phyloP scores from a whole-genome alignment of 2,329 filamentous ascomycete species.

The Hypoxylon sp. region DNA sequence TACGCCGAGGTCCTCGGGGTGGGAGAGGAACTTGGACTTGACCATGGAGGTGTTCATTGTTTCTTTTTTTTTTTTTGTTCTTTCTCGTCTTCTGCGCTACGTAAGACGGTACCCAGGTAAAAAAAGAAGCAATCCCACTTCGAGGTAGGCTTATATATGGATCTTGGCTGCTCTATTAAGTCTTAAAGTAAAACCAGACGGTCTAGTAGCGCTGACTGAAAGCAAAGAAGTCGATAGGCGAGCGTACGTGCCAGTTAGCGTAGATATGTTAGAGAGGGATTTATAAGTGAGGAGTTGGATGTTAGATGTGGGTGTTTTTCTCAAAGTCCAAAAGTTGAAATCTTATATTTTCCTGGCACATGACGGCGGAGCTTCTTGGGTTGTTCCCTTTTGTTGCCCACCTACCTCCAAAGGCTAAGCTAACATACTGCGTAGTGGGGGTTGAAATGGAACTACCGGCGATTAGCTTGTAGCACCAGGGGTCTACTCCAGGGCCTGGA shows the following conservation, averaged over 20 bases:
- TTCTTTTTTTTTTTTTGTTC: background rate
- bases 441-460: constrained; percentile 37
- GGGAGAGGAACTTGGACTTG: constrained; percentile 81
- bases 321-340: constrained; percentile 4
- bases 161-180: background rate
- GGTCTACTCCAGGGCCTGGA: background rate
- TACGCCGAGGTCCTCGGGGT: constrained; percentile 85
- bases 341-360: constrained; percentile 35
- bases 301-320: constrained; percentile 19
- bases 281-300: constrained; percentile 8
- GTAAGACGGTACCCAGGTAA: background rate
- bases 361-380: constrained; percentile 37
- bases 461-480: constrained; percentile 21
- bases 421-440: constrained; percentile 31
- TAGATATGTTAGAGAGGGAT: background rate
- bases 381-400: constrained; percentile 21
- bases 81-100: background rate
- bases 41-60: constrained; percentile 69
- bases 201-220: background rate
- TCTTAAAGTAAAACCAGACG: background rate
- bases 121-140: background rate
- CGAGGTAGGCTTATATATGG: background rate
- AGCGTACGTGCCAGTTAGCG: background rate
- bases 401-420: constrained; percentile 37
- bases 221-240: background rate